Base-by-base conservation (phyloP, 2,329 filamentous ascomycete species). In the Hypoxylon sp. region DNA sequence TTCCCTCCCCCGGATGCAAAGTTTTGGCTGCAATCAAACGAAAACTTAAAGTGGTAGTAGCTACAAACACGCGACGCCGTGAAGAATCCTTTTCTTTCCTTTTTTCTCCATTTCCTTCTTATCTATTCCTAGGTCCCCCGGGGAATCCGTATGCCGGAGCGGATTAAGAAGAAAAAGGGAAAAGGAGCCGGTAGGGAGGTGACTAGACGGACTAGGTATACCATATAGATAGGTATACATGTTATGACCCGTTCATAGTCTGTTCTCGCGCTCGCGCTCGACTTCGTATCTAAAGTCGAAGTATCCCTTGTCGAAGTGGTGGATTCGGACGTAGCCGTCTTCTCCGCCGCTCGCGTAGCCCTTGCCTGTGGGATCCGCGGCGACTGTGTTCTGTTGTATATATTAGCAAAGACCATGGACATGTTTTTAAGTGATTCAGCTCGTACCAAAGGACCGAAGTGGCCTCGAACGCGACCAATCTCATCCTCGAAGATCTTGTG, bases 401-500 rank as follows among this genome's bases (percentile, higher is more conserved):
- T 31, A 20, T 44, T 46, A 51, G 34, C 12, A 4, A 16, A 30
- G 20, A 16, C 5, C 13, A 6, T 15, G n/a, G 12, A 8, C 8
- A 4, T 1, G 13, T 8, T 13, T 8, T 7, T 4, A 5, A 5
- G 13, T 7, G 13, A 8, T 25, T 13, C n/a, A 41, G 13, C 30
- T 66, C 74, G 51, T 70, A 77, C 74, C 70, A 97, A 81, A 62
- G 89, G 94, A 71, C 94, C 94, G 76, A 99, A 99, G 75, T 99
- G 94, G 59, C 94, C 94, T 71, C 91, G 85, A 61, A 99, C 94
- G 80, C 94, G 88, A 64, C 94, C 94, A 68, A 97, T 93, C 80
- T 99, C 94, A 75, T 99, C 93, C 76, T 96, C 91, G 73, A 99
- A 97, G 73, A 99, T 88, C 83, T 96, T 97, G 87, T 99, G 94